Conservation (phyloP, 2,329 filamentous ascomycete genomes). For the Phyllosticta citrichinensis region DNA sequence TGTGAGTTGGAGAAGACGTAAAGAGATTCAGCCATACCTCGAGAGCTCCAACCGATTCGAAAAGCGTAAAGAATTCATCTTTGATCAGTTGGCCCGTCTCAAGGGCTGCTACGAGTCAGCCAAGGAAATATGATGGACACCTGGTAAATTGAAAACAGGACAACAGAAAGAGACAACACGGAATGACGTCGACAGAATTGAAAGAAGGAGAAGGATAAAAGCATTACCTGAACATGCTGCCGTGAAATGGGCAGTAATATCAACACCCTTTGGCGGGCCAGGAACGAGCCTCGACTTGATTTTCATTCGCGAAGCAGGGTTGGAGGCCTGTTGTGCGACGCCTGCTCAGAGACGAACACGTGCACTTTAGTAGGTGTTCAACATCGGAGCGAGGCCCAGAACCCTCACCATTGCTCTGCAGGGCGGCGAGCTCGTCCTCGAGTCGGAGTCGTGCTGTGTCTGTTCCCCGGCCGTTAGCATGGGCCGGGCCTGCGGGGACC, state of each 20-base stretch:
- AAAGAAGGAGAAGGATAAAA: neutral
- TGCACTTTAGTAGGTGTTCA: neutral
- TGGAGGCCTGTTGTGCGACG: slow-evolving; percentile 4
- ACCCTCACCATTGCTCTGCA: slow-evolving; percentile 1
- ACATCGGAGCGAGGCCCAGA: neutral
- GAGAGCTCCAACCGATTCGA: slow-evolving; percentile 82
- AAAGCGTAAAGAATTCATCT: slow-evolving; percentile 88
- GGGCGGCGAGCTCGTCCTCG: slow-evolving; percentile 4
- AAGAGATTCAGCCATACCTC: slow-evolving; percentile 39
- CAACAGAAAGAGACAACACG: neutral
- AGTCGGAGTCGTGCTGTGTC: slow-evolving; percentile 9
- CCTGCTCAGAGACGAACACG: neutral
- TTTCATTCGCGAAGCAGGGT: neutral
- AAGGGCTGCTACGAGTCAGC: slow-evolving; percentile 47
- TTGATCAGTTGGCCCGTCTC: slow-evolving; percentile 77
- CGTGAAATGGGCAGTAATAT: slow-evolving; percentile 27
- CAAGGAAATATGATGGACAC: slow-evolving; percentile 4
- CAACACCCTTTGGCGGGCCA: slow-evolving; percentile 11
- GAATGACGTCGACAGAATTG: neutral
- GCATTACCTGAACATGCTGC: slow-evolving; percentile 19
- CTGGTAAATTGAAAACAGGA: neutral
- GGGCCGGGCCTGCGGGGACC: slow-evolving; percentile 7
- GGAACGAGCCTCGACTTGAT: slow-evolving; percentile 8
- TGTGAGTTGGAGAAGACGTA: neutral
- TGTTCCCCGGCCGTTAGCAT: slow-evolving; percentile 5